phyloP scores from a whole-genome alignment of 495 filamentous ascomycete genomes.

The Podospora fimiseda region DNA sequence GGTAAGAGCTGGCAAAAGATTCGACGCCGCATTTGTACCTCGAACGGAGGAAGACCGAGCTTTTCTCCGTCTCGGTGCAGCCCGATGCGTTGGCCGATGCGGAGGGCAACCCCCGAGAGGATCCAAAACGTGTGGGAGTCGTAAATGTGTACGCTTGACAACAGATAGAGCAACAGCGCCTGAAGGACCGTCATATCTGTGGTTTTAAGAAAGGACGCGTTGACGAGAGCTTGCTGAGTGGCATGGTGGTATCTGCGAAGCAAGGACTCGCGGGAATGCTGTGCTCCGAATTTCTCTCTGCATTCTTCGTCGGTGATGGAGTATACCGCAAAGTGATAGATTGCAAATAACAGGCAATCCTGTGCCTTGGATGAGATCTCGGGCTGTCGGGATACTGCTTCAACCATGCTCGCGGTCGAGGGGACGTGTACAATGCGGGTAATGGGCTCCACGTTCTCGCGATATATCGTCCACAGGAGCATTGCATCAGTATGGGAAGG shows the following conservation, averaged over 20 bases:
- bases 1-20: conserved; percentile 57
- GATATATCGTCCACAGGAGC: conserved; percentile 49
- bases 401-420: conserved; percentile 32
- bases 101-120: conserved; percentile 35
- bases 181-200: conserved; percentile 35
- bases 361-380: conserved; percentile 20
- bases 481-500: conserved; percentile 10
- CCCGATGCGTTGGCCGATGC: conserved; percentile 40
- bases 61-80: conserved; percentile 47
- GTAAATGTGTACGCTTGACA: conserved; percentile 23
- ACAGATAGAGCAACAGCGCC: conserved; percentile 32
- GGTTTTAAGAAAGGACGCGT: conserved; percentile 34
- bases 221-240: conserved; percentile 34
- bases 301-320: conserved; percentile 33
- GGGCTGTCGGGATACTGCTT: conserved; percentile 18
- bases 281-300: conserved; percentile 20
- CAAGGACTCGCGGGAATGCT: conserved; percentile 17
- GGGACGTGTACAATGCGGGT: conserved; percentile 53
- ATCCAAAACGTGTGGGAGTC: conserved; percentile 34
- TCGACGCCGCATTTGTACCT: conserved; percentile 54
- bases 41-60: conserved; percentile 50
- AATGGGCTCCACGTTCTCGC: conserved; percentile 51
- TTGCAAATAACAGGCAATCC: conserved; percentile 35
- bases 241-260: conserved; percentile 25
- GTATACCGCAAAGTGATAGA: conserved; percentile 33